Evolutionary conservation across 257 asterid genomes (phyloP).

Genomic region (Solanum chaucha): DNA sequence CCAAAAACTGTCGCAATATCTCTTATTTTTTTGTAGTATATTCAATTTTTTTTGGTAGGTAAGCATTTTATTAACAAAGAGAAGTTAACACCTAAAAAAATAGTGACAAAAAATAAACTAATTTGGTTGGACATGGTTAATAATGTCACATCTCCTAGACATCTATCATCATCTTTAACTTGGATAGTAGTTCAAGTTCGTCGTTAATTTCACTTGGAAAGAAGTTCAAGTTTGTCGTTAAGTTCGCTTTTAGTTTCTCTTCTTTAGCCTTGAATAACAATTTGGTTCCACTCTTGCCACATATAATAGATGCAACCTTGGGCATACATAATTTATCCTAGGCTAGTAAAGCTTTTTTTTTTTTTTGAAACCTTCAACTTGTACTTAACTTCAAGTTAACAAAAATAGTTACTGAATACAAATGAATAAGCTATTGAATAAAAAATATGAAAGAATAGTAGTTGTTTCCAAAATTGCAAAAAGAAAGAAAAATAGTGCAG

Average conservation of each 20-base stretch:
- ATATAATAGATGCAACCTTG: too few relatives aligned
- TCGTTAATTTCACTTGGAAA: neutral
- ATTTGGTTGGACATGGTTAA: neutral
- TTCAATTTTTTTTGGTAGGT: too few relatives aligned
- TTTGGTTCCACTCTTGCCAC: neutral
- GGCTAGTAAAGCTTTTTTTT: too few relatives aligned
- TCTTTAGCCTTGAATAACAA: neutral
- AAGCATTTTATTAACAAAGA: neutral
- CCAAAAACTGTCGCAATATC: too few relatives aligned
- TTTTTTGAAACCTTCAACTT: too few relatives aligned
- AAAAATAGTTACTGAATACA: neutral
- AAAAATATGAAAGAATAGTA: neutral
- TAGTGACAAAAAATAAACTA: too few relatives aligned
- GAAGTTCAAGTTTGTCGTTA: neutral
- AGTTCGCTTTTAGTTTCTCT: neutral
- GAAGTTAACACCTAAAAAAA: neutral
- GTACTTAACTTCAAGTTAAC: too few relatives aligned
- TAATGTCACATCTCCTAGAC: neutral
- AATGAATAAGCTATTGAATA: neutral
- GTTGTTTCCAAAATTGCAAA: neutral
- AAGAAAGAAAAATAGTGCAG: neutral
- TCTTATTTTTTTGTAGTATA: too few relatives aligned
- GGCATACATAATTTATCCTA: too few relatives aligned
- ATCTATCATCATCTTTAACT: neutral
- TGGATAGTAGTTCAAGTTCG: neutral